These are phyloP conservation scores for Colletotrichum theobromicola DNA, from an alignment of 2,329 filamentous ascomycete genomes.

Conservation along the genomic window DNA sequence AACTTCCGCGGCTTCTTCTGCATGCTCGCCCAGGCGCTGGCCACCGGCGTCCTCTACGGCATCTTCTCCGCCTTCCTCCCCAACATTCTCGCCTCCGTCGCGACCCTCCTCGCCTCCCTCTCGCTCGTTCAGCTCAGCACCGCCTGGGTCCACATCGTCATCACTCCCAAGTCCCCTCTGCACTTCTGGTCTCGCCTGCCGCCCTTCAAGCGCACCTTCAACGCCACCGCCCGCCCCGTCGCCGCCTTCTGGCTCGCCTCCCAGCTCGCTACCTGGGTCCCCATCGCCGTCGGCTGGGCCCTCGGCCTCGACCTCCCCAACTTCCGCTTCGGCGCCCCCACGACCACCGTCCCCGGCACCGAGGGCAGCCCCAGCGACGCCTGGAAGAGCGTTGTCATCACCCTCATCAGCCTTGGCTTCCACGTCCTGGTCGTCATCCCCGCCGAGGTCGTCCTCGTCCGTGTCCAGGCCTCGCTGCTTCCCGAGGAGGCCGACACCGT, in stretches of 20 bases:
- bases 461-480: conserved; percentile 87
- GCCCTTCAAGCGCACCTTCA: conserved; percentile 65
- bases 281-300: conserved; percentile 35
- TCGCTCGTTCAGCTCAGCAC: conserved; percentile 72
- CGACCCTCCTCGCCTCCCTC: conserved; percentile 63
- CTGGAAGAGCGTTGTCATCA: conserved; percentile 53
- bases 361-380: conserved; percentile 40
- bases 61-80: conserved; percentile 51
- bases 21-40: conserved; percentile 42
- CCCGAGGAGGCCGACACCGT: conserved; percentile 82
- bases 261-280: conserved; percentile 53
- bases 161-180: conserved; percentile 69
- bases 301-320: conserved; percentile 49
- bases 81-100: conserved; percentile 50
- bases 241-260: conserved; percentile 65
- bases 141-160: conserved; percentile 86
- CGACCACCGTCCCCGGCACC: conserved; percentile 37
- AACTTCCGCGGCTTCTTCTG: conserved; percentile 73
- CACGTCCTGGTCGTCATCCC: conserved; percentile 74
- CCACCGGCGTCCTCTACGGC: conserved; percentile 41
- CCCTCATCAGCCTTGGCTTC: conserved; percentile 52
- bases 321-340: conserved; percentile 39
- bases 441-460: conserved; percentile 75
- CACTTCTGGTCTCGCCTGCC: conserved; percentile 75
- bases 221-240: conserved; percentile 72